These are phyloP conservation scores for Fusarium sp. DNA, from an alignment of 2,329 filamentous ascomycete genomes.

Conservation along the genomic window DNA sequence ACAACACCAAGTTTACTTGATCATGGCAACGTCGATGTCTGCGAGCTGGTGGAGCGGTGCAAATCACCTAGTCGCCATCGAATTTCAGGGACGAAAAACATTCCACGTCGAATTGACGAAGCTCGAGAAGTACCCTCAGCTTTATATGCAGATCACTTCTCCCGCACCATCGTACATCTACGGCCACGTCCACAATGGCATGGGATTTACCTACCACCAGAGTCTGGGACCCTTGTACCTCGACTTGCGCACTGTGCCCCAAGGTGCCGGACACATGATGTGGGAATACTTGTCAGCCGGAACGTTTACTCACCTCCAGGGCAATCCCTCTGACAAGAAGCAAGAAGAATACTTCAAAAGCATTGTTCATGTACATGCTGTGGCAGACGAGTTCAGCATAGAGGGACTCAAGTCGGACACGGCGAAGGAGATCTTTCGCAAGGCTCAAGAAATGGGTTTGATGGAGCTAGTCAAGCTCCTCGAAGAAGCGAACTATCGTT, in stretches of 20 bases:
- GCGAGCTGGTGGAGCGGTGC: fast-evolving
- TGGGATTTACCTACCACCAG: neutral
- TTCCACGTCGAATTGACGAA: no score
- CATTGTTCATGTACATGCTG: neutral
- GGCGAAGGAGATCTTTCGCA: neutral
- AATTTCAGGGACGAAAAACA: neutral
- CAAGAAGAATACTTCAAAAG: neutral
- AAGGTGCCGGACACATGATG: neutral
- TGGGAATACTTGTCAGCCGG: neutral
- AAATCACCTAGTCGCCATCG: neutral
- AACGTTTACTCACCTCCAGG: neutral
- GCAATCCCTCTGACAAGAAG: no score
- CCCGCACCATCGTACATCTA: neutral
- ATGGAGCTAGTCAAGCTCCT: neutral
- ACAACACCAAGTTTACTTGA: neutral
- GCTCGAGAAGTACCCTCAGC: neutral
- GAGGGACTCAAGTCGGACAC: neutral
- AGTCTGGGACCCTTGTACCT: neutral
- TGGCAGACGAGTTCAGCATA: neutral
- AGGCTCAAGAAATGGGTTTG: neutral
- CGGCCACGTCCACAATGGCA: neutral
- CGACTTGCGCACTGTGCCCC: neutral
- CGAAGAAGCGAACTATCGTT: neutral
- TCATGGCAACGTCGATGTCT: neutral
- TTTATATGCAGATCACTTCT: neutral